Percentiles rank a stretch among this genome's conserved stretches.
phyloP scores from a whole-genome alignment of 75 land plant genomes.

The Sequoiadendron giganteum region DNA sequence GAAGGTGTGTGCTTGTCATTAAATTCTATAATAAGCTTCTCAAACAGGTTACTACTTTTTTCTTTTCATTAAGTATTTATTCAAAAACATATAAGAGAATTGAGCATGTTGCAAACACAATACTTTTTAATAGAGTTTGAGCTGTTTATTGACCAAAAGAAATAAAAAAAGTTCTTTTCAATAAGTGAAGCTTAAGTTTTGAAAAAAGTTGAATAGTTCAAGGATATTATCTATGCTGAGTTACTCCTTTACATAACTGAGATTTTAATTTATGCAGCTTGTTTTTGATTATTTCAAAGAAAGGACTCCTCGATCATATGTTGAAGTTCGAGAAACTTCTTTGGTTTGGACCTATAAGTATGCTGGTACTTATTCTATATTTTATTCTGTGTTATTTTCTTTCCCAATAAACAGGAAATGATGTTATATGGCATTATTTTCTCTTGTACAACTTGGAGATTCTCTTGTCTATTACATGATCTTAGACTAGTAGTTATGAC shows the following conservation, averaged over 20 bases:
- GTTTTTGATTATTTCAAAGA: constrained; percentile 53
- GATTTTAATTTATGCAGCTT: constrained; percentile 21
- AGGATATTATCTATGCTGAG: neutral
- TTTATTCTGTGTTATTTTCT: neutral
- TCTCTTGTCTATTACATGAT: neutral
- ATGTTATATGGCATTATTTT: neutral
- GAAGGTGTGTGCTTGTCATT: constrained; percentile 21
- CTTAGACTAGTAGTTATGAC: neutral
- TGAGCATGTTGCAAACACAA: neutral
- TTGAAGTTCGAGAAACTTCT: constrained; percentile 47
- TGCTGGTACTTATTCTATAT: constrained; percentile 29
- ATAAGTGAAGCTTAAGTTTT: neutral
- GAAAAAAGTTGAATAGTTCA: neutral
- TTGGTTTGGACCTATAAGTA: constrained; percentile 56
- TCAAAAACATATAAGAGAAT: neutral
- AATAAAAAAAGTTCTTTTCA: neutral
- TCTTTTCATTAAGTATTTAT: neutral
- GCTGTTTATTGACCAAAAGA: neutral
- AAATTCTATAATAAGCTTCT: neutral
- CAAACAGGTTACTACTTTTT: neutral
- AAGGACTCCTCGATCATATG: constrained; percentile 53
- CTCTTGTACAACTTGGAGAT: neutral
- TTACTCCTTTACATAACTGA: neutral
- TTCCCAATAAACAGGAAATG: neutral
- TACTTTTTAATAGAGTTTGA: neutral